Percentiles rank a stretch among this genome's conserved stretches.
phyloP scores from a whole-genome alignment of 768 basidiomycete species.

The Lepiota subincarnata region DNA sequence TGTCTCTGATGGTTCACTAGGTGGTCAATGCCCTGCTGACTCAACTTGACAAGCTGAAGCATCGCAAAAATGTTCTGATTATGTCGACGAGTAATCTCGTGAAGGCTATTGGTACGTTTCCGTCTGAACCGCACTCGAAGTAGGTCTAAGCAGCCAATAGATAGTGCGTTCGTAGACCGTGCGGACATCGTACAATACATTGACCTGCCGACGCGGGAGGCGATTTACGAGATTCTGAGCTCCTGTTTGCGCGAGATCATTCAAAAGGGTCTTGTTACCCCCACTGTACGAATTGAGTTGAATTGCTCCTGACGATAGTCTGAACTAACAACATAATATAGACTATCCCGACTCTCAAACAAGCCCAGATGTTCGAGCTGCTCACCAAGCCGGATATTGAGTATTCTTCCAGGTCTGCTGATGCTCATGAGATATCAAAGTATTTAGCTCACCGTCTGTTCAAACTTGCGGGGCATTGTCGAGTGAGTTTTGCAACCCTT shows the following conservation, averaged over 20 bases:
- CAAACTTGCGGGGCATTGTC: constrained; percentile 70
- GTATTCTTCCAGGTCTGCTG: constrained; percentile 14
- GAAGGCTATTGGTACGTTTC: constrained; percentile 76
- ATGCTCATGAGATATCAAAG: constrained; percentile 47
- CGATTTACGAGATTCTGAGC: constrained; percentile 88
- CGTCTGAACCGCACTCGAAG: neutral
- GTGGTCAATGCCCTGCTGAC: constrained; percentile 97
- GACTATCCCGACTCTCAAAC: constrained; percentile 59
- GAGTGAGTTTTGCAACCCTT: constrained; percentile 47
- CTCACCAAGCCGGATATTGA: constrained; percentile 26
- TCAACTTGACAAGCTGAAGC: constrained; percentile 92
- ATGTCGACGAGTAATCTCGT: constrained; percentile 96
- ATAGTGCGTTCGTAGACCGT: constrained; percentile 93
- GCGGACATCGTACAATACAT: constrained; percentile 96
- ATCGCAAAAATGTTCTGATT: constrained; percentile 89
- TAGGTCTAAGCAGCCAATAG: constrained; percentile 34
- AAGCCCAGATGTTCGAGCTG: constrained; percentile 55
- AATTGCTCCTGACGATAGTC: neutral
- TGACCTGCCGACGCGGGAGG: constrained; percentile 86
- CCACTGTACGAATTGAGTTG: constrained; percentile 44
- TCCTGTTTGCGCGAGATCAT: constrained; percentile 81
- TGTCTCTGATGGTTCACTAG: constrained; percentile 32
- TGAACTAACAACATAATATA: constrained; percentile 22
- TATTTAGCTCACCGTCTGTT: constrained; percentile 56
- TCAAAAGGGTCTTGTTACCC: constrained; percentile 61